Evolutionary conservation across 345 rosid species (phyloP).

Genomic region (Camelina neglecta): DNA sequence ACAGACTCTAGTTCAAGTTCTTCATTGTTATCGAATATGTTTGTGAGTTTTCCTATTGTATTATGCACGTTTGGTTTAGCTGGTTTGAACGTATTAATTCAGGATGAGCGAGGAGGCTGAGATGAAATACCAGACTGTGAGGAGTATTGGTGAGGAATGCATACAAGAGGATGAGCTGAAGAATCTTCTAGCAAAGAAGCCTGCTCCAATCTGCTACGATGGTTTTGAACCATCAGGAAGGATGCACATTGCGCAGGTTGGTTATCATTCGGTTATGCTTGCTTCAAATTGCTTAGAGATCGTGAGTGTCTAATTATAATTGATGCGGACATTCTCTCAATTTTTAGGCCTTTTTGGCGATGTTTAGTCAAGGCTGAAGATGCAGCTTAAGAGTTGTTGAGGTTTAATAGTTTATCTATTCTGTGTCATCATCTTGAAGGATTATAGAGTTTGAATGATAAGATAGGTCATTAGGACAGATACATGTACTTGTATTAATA

Average conservation of each 20-base stretch:
- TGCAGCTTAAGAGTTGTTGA: not conserved
- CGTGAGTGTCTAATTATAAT: not conserved
- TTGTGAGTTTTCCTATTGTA: not conserved
- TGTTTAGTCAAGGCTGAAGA: slow-evolving; percentile 3
- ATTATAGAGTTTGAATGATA: not conserved
- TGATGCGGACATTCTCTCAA: not conserved
- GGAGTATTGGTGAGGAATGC: slow-evolving; percentile 87
- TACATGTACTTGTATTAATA: not conserved
- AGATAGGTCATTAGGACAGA: not conserved
- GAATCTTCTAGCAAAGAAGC: slow-evolving; percentile 75
- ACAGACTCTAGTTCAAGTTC: not conserved
- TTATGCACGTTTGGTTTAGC: not conserved
- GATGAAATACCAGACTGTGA: slow-evolving; percentile 65
- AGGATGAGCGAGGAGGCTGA: slow-evolving; percentile 72
- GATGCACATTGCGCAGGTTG: slow-evolving; percentile 96
- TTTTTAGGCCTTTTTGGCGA: not conserved
- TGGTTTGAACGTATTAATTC: not conserved
- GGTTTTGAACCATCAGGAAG: slow-evolving; percentile 97
- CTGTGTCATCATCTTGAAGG: not conserved
- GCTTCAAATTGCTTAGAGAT: not conserved
- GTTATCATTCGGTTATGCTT: not conserved
- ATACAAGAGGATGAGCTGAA: slow-evolving; percentile 77
- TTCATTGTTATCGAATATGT: not conserved
- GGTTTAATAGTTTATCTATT: not conserved
- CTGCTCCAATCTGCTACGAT: slow-evolving; percentile 83